A percentile compares a stretch with the other conserved stretches of the same genome.
Conservation (phyloP, 805 yeast genomes). For the Ogataea methanolica region DNA sequence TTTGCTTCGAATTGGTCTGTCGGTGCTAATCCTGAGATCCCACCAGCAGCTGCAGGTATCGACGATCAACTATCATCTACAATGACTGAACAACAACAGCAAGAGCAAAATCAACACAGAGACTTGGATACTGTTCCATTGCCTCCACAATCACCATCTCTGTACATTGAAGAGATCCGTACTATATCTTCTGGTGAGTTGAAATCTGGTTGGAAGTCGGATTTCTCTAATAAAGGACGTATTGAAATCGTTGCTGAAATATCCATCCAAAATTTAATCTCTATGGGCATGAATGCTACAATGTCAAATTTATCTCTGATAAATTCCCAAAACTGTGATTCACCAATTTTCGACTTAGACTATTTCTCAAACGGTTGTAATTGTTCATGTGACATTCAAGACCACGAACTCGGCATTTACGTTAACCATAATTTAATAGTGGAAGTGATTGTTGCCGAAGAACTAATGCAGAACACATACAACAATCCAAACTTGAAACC, state of each 20-base stretch:
- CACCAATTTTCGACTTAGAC: conserved; percentile 25
- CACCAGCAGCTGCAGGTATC: conserved; percentile 5
- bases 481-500: conserved; percentile 17
- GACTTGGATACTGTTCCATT: not conserved
- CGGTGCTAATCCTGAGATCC: conserved; percentile 7
- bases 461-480: conserved; percentile 41
- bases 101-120: no score
- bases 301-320: conserved; percentile 25
- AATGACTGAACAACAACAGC: not conserved
- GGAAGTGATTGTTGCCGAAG: conserved; percentile 95
- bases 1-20: conserved; percentile 27
- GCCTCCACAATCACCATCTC: conserved; percentile 13
- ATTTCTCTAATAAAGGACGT: conserved; percentile 71
- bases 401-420: conserved; percentile 71
- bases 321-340: conserved; percentile 29
- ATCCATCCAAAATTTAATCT: conserved; percentile 51
- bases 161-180: conserved; percentile 69
- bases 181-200: conserved; percentile 75
- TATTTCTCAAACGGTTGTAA: conserved; percentile 35
- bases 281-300: conserved; percentile 38
- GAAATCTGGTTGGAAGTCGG: conserved; percentile 94
- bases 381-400: conserved; percentile 76
- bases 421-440: conserved; percentile 75
- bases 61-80: not conserved
- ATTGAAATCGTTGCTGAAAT: conserved; percentile 77